phyloP scores from a whole-genome alignment of 2,329 filamentous ascomycete genomes.

The Ophiostoma angusticollis region DNA sequence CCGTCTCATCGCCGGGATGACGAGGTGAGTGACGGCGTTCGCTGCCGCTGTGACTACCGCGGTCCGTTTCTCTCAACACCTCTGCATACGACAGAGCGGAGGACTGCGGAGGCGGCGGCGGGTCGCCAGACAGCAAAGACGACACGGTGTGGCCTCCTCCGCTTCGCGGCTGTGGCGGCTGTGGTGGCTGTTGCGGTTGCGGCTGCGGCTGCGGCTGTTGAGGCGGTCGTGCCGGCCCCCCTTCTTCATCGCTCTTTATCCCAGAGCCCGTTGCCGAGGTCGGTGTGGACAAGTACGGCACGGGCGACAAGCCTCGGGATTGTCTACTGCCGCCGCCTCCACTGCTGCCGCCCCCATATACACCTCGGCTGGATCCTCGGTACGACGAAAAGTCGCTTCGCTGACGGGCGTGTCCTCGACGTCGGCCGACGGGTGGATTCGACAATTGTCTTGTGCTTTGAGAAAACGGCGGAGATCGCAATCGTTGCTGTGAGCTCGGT shows the following conservation, averaged over 20 bases:
- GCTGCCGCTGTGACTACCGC: slow-evolving; percentile 14
- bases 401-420: slow-evolving; percentile 49
- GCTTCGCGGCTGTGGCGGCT: slow-evolving; percentile 17
- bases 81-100: slow-evolving; percentile 14
- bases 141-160: slow-evolving; percentile 30
- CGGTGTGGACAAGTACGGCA: slow-evolving; percentile 22
- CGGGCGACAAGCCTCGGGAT: slow-evolving; percentile 19
- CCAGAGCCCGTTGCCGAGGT: slow-evolving; percentile 20
- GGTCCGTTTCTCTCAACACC: slow-evolving; percentile 12
- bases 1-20: neutral
- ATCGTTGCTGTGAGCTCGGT: slow-evolving; percentile 31
- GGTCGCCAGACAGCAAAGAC: slow-evolving; percentile 30
- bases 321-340: slow-evolving; percentile 10
- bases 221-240: slow-evolving; percentile 14
- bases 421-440: slow-evolving; percentile 40
- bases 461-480: slow-evolving; percentile 42
- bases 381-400: slow-evolving; percentile 49
- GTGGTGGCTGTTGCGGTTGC: slow-evolving; percentile 10
- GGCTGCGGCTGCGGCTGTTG: slow-evolving; percentile 6
- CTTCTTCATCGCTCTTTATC: slow-evolving; percentile 22
- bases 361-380: slow-evolving; percentile 20
- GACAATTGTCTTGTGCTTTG: slow-evolving; percentile 31
- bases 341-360: slow-evolving; percentile 5
- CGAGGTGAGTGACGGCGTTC: slow-evolving; percentile 21
- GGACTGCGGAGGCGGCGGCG: slow-evolving; percentile 20